phyloP scores from a whole-genome alignment of 306 rosid genomes.

The Corylus americana region DNA sequence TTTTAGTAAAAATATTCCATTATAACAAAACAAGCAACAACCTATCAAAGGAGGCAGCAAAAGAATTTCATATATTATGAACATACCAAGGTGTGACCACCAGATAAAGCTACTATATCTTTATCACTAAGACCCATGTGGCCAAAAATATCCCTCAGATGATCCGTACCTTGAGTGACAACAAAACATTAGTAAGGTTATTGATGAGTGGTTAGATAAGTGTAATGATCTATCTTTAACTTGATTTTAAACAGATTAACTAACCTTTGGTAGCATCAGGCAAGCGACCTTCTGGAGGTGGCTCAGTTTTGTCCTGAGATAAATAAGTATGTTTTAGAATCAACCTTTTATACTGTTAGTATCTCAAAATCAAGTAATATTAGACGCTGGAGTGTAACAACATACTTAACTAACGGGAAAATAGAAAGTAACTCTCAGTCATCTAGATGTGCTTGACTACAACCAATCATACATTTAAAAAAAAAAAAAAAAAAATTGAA shows the following conservation, averaged over 20 bases:
- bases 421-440: too few relatives aligned
- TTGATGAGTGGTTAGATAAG: background rate
- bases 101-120: slow-evolving; percentile 68
- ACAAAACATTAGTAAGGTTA: background rate
- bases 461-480: too few relatives aligned
- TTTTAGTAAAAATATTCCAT: background rate
- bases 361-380: background rate
- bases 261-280: slow-evolving; percentile 60
- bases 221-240: background rate
- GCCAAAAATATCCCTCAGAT: slow-evolving; percentile 63
- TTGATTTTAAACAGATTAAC: background rate
- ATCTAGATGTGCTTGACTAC: too few relatives aligned
- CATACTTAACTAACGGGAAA: too few relatives aligned
- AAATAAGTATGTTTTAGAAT: background rate
- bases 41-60: background rate
- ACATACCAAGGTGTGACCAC: slow-evolving; percentile 71
- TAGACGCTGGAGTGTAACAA: too few relatives aligned
- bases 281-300: slow-evolving; percentile 71
- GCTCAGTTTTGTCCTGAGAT: slow-evolving; percentile 53
- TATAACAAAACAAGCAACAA: background rate
- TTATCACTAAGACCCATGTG: slow-evolving; percentile 64
- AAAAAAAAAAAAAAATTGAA: too few relatives aligned
- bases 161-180: slow-evolving; percentile 50
- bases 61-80: background rate
- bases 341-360: background rate